Base-by-base conservation (phyloP, 192 early-diverging fungal species). In the Backusella macrospora region DNA sequence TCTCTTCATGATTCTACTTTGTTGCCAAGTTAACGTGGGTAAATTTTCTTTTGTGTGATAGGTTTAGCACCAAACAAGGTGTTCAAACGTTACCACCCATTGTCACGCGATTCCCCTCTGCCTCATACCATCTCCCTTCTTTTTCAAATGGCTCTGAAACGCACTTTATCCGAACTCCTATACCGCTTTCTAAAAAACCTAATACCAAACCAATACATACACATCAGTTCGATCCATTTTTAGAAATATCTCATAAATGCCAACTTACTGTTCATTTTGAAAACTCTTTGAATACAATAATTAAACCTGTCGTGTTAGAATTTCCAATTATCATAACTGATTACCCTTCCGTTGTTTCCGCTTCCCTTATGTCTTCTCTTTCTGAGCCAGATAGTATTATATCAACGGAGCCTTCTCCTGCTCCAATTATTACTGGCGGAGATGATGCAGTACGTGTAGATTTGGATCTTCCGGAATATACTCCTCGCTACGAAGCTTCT, bases 401-500 rank as follows among this genome's bases (percentile, higher is more conserved):
- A 15, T n/a, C 66, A 39, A 18, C 68, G 38, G 23, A 44, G 21
- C 18, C 42, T 8, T 44, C 34, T 26, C 5, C 62, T 7, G 18
- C 59, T 9, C 8, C 52, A 38, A 42, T 23, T 6, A 37, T 29
- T 52, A 21, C 66, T 37, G 65, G 59, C 2, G 79, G 79, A 1
- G 79, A 81, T 18, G 79, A 81, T 70, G 74, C 72, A 15, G 72
- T 76, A 9, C 48, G 44, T 59, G 71, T 81, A 21, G 79, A 81
- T 63, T 68, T 81, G 5, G 79, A 77, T 70, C 55, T 81, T n/a
- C 79, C 79, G 12, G 79, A 81, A 59, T 81, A 81, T 21, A 76
- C 75, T 26, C 75, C 75, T 45, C 68, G 70, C 5, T 76, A 76
- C 14, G 75, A 76, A 55, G 38, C 37, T 21, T 66, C 65, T 10